Base-by-base conservation (phyloP, 2,329 filamentous ascomycete species). In the Microcyclospora pomicola region DNA sequence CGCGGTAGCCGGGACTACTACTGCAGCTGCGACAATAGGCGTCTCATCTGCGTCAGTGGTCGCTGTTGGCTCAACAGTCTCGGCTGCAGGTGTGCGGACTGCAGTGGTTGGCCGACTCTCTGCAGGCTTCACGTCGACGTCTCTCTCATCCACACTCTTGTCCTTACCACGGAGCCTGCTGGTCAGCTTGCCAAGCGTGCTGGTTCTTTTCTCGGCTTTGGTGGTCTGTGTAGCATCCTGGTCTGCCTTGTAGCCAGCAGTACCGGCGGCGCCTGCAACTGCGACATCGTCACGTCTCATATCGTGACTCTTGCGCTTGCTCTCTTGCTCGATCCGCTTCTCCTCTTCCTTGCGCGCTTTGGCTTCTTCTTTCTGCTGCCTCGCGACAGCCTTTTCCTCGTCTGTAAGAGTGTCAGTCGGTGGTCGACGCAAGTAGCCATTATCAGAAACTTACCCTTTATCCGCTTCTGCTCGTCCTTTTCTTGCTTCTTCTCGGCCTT, bases 371-470 rank as follows among this genome's bases (percentile, higher is more conserved):
- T 67, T 75, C 42, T 63, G 65, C 9, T 62, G 58, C 42, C 59
- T 64, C 9, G 58, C 55, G 9, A 60, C 60, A 24, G 57, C 60
- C 54, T 72, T 77, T 44, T 75, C 70, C 38, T 72, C 68, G 13
- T 66, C 66, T 75, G 60, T 10, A 15, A 15, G 2, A 28, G 15
- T 10, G 39, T 48, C 34, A 49, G 43, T 42, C 4, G 24, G n/a
- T 11, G n/a, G 9, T 31, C 30, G 9, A 4, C 4, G 9, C 30
- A 31, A n/a, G 9, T 9, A 31, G 30, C 6, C 12, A 15, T 9
- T 14, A 16, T 14, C 6, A 6, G 6, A 24, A 14, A 61, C 73
- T 57, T 58, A 82, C 80, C 72, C 55, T 71, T 80, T 12, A 73
- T 50, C 19, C 59, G 56, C 46, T 62, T 66, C 47, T 59, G 56